Conservation (phyloP, 345 rosid genomes). For the Brassica juncea region DNA sequence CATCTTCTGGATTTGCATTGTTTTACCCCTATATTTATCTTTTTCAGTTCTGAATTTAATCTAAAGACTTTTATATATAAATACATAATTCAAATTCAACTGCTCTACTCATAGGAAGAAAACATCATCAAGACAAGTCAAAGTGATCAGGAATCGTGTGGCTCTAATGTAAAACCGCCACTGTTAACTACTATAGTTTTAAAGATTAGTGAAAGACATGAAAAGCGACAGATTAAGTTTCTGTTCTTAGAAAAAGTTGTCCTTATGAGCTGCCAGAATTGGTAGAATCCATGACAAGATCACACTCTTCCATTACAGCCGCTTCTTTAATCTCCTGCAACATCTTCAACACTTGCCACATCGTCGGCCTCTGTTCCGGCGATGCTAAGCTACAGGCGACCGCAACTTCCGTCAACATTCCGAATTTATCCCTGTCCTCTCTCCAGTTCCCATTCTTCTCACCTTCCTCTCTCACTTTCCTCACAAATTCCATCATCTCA, state of each 20-base stretch:
- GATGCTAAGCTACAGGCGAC: conserved; percentile 60
- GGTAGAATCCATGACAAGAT: conserved; percentile 38
- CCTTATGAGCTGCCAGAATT: conserved; percentile 31
- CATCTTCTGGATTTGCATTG: neutral
- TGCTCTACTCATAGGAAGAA: neutral
- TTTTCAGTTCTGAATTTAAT: neutral
- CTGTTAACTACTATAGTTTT: conserved; percentile 10
- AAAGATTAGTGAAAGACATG: conserved; percentile 26
- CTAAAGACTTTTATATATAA: neutral
- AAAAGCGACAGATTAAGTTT: neutral
- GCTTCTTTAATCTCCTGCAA: conserved; percentile 83
- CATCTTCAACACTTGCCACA: conserved; percentile 98
- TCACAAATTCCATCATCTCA: conserved; percentile 63
- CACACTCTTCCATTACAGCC: conserved; percentile 61
- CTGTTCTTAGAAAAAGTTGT: neutral
- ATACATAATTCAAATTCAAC: neutral
- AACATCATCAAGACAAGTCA: neutral
- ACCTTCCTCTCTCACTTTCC: conserved; percentile 58
- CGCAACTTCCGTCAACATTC: conserved; percentile 80
- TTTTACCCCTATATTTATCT: neutral
- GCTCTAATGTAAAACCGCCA: conserved; percentile 30
- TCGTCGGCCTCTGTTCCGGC: conserved; percentile 89
- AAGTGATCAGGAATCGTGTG: conserved; percentile 26
- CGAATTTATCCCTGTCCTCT: conserved; percentile 57
- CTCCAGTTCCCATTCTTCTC: conserved; percentile 37